Evolutionary conservation across 2,329 filamentous ascomycete species (phyloP).

Genomic region (Leptodontidium sp.): DNA sequence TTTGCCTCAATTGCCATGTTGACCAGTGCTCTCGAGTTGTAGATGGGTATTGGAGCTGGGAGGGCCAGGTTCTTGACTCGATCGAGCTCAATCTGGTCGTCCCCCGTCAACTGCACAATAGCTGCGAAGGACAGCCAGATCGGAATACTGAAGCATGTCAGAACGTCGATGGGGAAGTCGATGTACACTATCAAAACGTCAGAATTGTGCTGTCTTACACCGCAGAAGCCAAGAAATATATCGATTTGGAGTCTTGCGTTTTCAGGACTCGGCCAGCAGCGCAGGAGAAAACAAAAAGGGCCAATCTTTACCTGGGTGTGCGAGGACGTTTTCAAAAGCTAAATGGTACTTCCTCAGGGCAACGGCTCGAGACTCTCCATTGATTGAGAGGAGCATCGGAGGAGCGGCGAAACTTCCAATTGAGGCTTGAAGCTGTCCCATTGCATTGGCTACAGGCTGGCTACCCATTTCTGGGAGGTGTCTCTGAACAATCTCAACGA

Average conservation of each 20-base stretch:
- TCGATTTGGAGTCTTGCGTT: no score
- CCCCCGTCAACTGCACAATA: not conserved
- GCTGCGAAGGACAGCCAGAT: not conserved
- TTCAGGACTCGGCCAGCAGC: not conserved
- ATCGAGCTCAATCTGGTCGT: not conserved
- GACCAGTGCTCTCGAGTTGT: not conserved
- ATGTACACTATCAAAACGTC: not conserved
- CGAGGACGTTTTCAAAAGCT: not conserved
- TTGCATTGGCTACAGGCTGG: not conserved
- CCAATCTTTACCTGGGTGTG: not conserved
- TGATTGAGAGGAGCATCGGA: not conserved
- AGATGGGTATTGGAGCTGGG: not conserved
- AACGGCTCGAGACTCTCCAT: not conserved
- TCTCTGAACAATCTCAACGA: not conserved
- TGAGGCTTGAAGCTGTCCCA: not conserved
- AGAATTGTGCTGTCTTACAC: not conserved
- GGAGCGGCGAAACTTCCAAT: conserved; percentile 1
- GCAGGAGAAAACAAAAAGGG: not conserved
- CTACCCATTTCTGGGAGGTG: not conserved
- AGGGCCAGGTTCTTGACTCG: not conserved
- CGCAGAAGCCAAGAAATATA: no score
- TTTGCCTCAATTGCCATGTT: not conserved
- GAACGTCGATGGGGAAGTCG: not conserved
- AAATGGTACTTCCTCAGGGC: not conserved
- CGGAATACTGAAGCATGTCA: not conserved